Evolutionary conservation across 2,329 filamentous ascomycete genomes (phyloP), one percentile per base, ranked within the genome.

Genomic region (Microdochium trichocladiopsis): DNA sequence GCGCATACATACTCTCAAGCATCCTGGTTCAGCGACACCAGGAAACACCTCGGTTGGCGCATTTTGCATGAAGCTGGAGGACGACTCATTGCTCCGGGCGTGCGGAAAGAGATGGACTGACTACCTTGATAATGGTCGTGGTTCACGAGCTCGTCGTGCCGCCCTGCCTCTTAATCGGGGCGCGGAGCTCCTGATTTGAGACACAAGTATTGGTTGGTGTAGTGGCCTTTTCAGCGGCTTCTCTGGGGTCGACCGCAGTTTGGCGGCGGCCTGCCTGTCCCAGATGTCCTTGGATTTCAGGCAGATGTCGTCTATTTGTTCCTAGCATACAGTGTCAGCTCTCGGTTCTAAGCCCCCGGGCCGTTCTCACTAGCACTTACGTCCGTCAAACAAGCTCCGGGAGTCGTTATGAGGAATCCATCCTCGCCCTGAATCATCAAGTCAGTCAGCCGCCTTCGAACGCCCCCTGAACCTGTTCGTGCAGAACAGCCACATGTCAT

Each of bases 231-330:
- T 83, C 52, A 83, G 67, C 49, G 71, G 64, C 57, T 75, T 78
- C 51, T 77, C 73, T 18, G 73, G 67, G 33, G 71, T 70, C 51
- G 73, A 71, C 50, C 72, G 68, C 50, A 69, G 64, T 56, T 73
- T 73, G 41, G 77, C 77, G 14, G 76, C 77, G 16, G 75, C 76
- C 63, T 82, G 77, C 57, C 68, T 75, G 56, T 82, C 77, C 78
- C 78, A 83, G 55, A 79, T 69, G 51, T 81, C 76, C 55, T 73
- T 79, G 33, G 79, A 82, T 63, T 82, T 82, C 55, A 72, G 65
- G 64, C 80, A 83, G 52, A 83, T 81, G 59, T 83, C 80, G 60
- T 83, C 78, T 57, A 83, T 83, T 72, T 83, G 80, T 66, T 82
- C 79, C 80, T 83, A 56, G 31, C 52, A 52, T 64, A 52, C 65